Percentiles rank a stretch among this genome's conserved stretches.
Evolutionary conservation across 805 yeast species (phyloP).

Genomic region (Yarrowia deformans): DNA sequence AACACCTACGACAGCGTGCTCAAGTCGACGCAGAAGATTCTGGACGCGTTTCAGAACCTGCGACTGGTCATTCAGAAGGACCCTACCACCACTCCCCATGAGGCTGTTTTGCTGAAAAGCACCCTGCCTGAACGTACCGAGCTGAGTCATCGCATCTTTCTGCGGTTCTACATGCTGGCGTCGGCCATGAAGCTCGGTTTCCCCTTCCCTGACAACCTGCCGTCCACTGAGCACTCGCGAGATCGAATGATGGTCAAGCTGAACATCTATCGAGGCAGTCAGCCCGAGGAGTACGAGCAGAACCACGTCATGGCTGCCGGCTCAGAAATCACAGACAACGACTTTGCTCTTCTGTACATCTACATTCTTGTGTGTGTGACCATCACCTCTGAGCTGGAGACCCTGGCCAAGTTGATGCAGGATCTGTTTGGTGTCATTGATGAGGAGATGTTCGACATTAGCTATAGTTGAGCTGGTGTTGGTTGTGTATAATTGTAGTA

Average conservation of each 20-base stretch:
- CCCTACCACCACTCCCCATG: slow-evolving; percentile 60
- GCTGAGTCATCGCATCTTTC: slow-evolving; percentile 72
- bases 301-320: slow-evolving; percentile 3
- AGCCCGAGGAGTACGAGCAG: slow-evolving; percentile 27
- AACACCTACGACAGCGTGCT: slow-evolving; percentile 60
- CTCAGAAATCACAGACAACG: slow-evolving; percentile 60
- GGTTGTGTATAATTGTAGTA: no score
- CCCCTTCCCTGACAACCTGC: slow-evolving; percentile 79
- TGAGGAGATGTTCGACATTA: slow-evolving; percentile 63
- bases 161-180: slow-evolving; percentile 69
- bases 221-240: slow-evolving; percentile 76
- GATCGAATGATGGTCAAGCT: slow-evolving; percentile 72
- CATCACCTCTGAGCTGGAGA: slow-evolving; percentile 69
- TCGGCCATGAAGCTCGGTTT: slow-evolving; percentile 77
- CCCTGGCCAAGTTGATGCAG: slow-evolving; percentile 61
- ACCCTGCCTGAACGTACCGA: slow-evolving; percentile 64
- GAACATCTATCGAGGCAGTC: slow-evolving; percentile 58
- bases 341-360: slow-evolving; percentile 77
- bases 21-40: slow-evolving; percentile 64
- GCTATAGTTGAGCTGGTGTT: slow-evolving; percentile 6
- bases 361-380: slow-evolving; percentile 75
- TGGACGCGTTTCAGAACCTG: slow-evolving; percentile 79
- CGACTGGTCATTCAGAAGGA: slow-evolving; percentile 71
- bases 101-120: slow-evolving; percentile 61
- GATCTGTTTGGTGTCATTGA: slow-evolving; percentile 70